Percentiles rank a stretch among this genome's conserved stretches.
phyloP scores from a whole-genome alignment of 2,329 filamentous ascomycete species.

The Endocalyx cinctus region DNA sequence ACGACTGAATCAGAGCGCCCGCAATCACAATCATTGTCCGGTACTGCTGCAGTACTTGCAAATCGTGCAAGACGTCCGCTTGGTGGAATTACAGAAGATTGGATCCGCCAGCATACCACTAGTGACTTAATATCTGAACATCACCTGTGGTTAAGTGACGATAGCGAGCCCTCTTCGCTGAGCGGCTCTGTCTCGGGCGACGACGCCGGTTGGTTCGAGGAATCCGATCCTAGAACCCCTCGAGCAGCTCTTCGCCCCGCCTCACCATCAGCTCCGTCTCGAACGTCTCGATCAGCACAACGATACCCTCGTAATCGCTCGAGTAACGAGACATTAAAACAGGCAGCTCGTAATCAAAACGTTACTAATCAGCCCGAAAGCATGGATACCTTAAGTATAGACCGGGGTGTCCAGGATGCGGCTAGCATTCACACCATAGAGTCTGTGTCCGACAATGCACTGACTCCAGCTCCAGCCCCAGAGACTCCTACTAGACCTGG shows the following conservation, averaged over 20 bases:
- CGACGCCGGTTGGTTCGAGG: slow-evolving; percentile 43
- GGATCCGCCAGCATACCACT: slow-evolving; percentile 82
- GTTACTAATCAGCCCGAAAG: slow-evolving; percentile 12
- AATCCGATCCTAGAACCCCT: slow-evolving; percentile 44
- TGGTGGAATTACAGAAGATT: slow-evolving; percentile 71
- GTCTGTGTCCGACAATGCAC: slow-evolving; percentile 22
- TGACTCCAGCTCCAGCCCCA: slow-evolving; percentile 20
- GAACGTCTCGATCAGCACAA: slow-evolving; percentile 22
- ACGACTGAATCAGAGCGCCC: slow-evolving; percentile 31
- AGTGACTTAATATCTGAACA: slow-evolving; percentile 64
- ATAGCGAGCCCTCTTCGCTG: slow-evolving; percentile 72
- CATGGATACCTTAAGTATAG: slow-evolving; percentile 23
- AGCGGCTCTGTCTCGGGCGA: slow-evolving; percentile 57
- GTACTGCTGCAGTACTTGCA: slow-evolving; percentile 57
- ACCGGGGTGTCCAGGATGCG: slow-evolving; percentile 19
- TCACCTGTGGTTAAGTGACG: slow-evolving; percentile 80
- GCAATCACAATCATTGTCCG: slow-evolving; percentile 30
- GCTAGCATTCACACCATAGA: slow-evolving; percentile 23
- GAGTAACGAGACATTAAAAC: slow-evolving; percentile 53
- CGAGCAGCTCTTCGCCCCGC: slow-evolving; percentile 33
- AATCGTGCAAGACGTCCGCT: slow-evolving; percentile 57
- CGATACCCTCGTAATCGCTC: slow-evolving; percentile 43
- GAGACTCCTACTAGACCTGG: slow-evolving; percentile 29
- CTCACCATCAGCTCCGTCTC: too few relatives aligned
- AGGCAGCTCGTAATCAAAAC: slow-evolving; percentile 26